phyloP scores from a whole-genome alignment of 306 rosid species.

The Clitoria ternatea region DNA sequence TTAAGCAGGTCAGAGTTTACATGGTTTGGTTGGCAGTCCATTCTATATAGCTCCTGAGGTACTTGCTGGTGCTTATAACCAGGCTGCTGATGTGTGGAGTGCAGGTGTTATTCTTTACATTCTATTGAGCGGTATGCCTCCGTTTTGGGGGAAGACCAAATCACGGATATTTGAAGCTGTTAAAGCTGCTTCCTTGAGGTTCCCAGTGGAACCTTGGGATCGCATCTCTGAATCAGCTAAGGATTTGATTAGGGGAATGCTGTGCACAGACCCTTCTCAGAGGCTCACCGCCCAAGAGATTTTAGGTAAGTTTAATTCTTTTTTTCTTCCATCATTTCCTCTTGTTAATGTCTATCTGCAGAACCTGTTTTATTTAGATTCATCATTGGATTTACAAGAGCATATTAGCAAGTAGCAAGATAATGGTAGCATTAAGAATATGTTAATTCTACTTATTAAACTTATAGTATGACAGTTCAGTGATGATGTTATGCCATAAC shows the following conservation, averaged over 20 bases:
- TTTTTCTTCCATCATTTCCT: not conserved
- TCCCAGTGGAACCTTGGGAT: constrained; percentile 70
- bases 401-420: not conserved
- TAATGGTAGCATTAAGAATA: not conserved
- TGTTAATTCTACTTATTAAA: not conserved
- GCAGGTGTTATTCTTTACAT: constrained; percentile 83
- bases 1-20: constrained; percentile 74
- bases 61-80: constrained; percentile 77
- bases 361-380: not conserved
- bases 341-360: not conserved
- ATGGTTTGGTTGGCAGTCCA: constrained; percentile 89
- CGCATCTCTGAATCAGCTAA: constrained; percentile 59
- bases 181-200: constrained; percentile 61
- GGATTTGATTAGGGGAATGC: constrained; percentile 72
- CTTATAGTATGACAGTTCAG: not conserved
- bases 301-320: constrained; percentile 45
- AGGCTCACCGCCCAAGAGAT: constrained; percentile 78
- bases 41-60: constrained; percentile 91
- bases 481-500: not conserved
- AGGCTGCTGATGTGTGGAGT: constrained; percentile 91
- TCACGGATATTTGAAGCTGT: constrained; percentile 79
- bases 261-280: constrained; percentile 59
- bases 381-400: not conserved
- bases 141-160: constrained; percentile 90
- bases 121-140: constrained; percentile 80